Base-by-base conservation (phyloP, 1,284 basidiomycete genomes). In the Ganoderma lingzhi region DNA sequence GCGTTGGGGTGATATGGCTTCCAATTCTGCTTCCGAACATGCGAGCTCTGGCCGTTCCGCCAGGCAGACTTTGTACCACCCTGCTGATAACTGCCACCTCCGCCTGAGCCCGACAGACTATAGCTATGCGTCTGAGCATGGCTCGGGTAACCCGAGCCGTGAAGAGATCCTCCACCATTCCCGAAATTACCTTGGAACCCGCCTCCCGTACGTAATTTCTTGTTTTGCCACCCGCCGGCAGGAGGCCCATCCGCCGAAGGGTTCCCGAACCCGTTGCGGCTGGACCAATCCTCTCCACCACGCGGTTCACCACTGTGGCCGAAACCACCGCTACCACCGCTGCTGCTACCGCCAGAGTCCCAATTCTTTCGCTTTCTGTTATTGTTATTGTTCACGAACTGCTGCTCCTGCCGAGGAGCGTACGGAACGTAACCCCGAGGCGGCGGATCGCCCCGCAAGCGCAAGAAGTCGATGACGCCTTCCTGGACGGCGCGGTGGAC, bases 401-500 rank as follows among this genome's bases (percentile, higher is more conserved):
- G 39, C 42, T 48, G 44, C 39, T 68, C 63, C 41, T 60, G 66
- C 48, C 66, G 69, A 17, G 64, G 56, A 67, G 65, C 68, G 48
- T 67, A 71, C 23, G 73, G 72, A 32, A 73, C 67, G 63, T 78
- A 77, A 6, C 71, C 73, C 9, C 73, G 72, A 0, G 87, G 85
- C 3, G 80, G 77, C 1, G 80, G 72, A 37, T 76, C 73, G 48
- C 86, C 86, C 28, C 78, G 82, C 73, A 86, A 88, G 28, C 85
- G 84, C 37, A 91, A 75, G 60, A 89, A 84, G 70, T 91, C 88
- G 62, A 91, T 77, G 23, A 83, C 81, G 12, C 90, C 89, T 70
- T 85, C 78, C 72, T 87, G 80, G 15, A 84, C 85, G 2, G 89
- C 90, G 2, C 78, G 76, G 62, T 81, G 83, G 0, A 84, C 79